A percentile compares a stretch with the other conserved stretches of the same genome.
phyloP scores from a whole-genome alignment of 768 basidiomycete genomes.

The Candolleomyces eurysporus region DNA sequence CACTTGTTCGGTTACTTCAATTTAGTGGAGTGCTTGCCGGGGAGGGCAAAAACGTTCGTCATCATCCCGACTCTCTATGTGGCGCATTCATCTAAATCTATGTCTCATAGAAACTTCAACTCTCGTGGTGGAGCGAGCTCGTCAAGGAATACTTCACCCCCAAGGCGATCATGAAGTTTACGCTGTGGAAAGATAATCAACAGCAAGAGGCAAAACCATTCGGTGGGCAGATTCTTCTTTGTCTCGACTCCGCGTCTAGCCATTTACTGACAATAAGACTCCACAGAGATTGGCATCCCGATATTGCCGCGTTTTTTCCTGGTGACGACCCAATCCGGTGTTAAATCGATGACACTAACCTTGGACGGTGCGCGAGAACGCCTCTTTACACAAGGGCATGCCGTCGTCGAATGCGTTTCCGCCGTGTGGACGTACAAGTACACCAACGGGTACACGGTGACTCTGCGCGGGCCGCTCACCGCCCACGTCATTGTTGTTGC shows the following conservation, averaged over 20 bases:
- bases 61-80: constrained; percentile 3
- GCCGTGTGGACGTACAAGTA: constrained; percentile 85
- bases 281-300: constrained; percentile 72
- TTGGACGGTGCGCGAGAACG: constrained; percentile 78
- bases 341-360: constrained; percentile 78
- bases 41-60: constrained; percentile 48
- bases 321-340: constrained; percentile 81
- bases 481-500: constrained; percentile 54
- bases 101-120: constrained; percentile 51
- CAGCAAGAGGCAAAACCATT: constrained; percentile 80
- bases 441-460: constrained; percentile 75
- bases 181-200: constrained; percentile 85
- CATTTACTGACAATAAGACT: neutral
- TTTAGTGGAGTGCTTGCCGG: constrained; percentile 65
- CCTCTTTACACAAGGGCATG: constrained; percentile 39
- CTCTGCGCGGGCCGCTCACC: constrained; percentile 70
- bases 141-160: constrained; percentile 71
- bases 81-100: neutral
- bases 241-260: neutral
- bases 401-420: constrained; percentile 66
- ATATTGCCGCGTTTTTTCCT: constrained; percentile 84
- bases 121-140: constrained; percentile 65
- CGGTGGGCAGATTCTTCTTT: constrained; percentile 44
- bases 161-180: constrained; percentile 72
- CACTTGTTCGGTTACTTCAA: constrained; percentile 59